phyloP scores from a whole-genome alignment of 2,329 filamentous ascomycete genomes.

The Penicillium hesseltinei region DNA sequence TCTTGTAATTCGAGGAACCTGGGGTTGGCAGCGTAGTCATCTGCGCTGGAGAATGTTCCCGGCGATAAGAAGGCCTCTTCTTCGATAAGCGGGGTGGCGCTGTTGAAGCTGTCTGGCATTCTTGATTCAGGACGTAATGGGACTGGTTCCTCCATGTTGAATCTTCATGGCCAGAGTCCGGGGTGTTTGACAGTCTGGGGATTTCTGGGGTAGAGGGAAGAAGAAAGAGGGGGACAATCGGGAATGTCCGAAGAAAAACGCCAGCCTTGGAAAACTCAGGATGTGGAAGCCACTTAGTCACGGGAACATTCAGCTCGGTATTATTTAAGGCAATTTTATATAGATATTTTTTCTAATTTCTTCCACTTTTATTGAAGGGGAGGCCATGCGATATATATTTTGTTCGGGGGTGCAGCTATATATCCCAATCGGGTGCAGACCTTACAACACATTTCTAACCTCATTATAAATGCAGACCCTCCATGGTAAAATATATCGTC shows the following conservation, averaged over 20 bases:
- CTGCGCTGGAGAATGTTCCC: constrained; percentile 27
- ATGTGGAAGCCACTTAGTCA: constrained; percentile 9
- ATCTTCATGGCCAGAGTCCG: background rate
- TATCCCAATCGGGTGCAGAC: background rate
- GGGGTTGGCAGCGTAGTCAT: constrained; percentile 34
- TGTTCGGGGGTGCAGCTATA: background rate
- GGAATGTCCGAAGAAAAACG: background rate
- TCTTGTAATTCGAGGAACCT: constrained; percentile 46
- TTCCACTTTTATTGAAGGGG: too few species aligned
- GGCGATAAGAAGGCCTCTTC: constrained; percentile 26
- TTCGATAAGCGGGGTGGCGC: constrained; percentile 16
- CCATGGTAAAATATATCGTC: too few species aligned
- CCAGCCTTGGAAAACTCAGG: background rate
- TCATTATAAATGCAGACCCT: too few species aligned
- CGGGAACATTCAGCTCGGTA: background rate
- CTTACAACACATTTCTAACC: too few species aligned
- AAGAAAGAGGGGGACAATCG: constrained; percentile 1
- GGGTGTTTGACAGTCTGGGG: background rate
- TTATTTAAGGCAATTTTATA: background rate
- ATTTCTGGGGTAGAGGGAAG: constrained; percentile 10
- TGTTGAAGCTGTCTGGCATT: constrained; percentile 14
- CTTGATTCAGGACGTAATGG: constrained; percentile 8
- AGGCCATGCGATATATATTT: too few species aligned
- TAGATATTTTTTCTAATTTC: too few species aligned
- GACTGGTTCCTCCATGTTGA: constrained; percentile 18